A percentile compares a stretch with the other conserved stretches of the same genome.
Evolutionary conservation across 148 eudicot genomes (phyloP).

Genomic region (Silene latifolia): DNA sequence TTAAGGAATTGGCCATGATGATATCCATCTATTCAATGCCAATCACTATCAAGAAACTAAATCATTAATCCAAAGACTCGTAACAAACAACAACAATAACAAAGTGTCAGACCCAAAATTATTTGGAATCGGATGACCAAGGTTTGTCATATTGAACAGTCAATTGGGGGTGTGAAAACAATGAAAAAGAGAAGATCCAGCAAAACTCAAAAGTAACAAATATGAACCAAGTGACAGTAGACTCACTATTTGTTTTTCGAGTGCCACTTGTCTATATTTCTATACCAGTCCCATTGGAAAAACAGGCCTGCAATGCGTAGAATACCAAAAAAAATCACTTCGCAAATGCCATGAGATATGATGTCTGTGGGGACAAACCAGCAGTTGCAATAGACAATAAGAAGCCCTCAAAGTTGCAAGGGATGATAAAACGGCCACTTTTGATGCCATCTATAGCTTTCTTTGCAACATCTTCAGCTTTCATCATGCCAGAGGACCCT

Average conservation of each 20-base stretch:
- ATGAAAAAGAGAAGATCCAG: background rate
- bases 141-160: background rate
- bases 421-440: slow-evolving; percentile 60
- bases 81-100: background rate
- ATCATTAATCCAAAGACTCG: background rate
- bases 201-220: background rate
- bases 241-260: slow-evolving; percentile 46
- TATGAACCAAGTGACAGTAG: background rate
- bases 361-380: slow-evolving; percentile 83
- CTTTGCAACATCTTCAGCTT: slow-evolving; percentile 81
- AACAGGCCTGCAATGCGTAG: slow-evolving; percentile 56
- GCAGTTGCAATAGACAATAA: slow-evolving; percentile 67
- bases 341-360: slow-evolving; percentile 81
- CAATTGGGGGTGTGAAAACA: background rate
- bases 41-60: background rate
- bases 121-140: background rate
- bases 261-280: slow-evolving; percentile 64
- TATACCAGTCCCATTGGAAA: slow-evolving; percentile 82
- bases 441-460: slow-evolving; percentile 67
- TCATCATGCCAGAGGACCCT: slow-evolving; percentile 76
- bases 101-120: background rate
- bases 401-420: slow-evolving; percentile 79
- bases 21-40: background rate
- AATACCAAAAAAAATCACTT: slow-evolving; percentile 58
- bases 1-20: background rate